Conservation (phyloP, 192 early-diverging fungal genomes). For the Entrophospora sp. region DNA sequence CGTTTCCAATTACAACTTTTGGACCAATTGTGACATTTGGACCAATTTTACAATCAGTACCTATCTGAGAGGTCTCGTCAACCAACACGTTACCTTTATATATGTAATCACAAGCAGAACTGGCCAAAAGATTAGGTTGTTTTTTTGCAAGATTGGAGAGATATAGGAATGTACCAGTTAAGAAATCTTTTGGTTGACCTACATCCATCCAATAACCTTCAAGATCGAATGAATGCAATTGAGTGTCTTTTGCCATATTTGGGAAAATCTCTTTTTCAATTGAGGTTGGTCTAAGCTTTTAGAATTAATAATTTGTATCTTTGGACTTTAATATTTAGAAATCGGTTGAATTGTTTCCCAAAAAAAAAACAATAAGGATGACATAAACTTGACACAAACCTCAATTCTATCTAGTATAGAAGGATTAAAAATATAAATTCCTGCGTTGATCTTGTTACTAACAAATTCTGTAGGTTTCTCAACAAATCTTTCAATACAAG, state of each 20-base stretch:
- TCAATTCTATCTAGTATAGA: conserved; percentile 82
- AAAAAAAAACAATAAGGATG: no score
- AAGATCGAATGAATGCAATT: conserved; percentile 88
- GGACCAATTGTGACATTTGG: conserved; percentile 96
- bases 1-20: conserved; percentile 81
- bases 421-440: conserved; percentile 97
- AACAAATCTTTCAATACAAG: conserved; percentile 87
- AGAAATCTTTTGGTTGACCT: conserved; percentile 96
- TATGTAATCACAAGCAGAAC: conserved; percentile 58
- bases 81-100: conserved; percentile 85
- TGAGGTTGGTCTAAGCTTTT: conserved; percentile 82
- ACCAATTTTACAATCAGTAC: conserved; percentile 92
- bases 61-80: conserved; percentile 83
- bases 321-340: no score
- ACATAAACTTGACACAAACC: no score
- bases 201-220: conserved; percentile 99
- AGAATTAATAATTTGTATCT: no score
- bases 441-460: conserved; percentile 96
- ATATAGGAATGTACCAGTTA: conserved; percentile 91
- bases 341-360: no score
- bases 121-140: conserved; percentile 58
- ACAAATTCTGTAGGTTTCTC: conserved; percentile 96
- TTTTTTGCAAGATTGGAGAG: conserved; percentile 72
- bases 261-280: conserved; percentile 99
- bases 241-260: conserved; percentile 70